phyloP scores from a whole-genome alignment of 2,329 filamentous ascomycete genomes.

The Curvularia hawaiiensis region DNA sequence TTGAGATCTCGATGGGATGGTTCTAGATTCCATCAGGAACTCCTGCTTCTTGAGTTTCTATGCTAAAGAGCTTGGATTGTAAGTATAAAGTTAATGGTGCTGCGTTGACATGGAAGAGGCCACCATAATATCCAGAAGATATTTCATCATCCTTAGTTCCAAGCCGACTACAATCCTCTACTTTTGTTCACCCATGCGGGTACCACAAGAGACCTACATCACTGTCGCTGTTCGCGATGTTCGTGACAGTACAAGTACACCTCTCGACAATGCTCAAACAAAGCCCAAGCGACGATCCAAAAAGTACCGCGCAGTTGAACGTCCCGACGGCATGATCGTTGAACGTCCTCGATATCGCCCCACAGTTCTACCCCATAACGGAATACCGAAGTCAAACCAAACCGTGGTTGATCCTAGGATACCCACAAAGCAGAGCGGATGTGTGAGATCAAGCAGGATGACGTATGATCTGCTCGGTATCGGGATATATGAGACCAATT shows the following conservation, averaged over 20 bases:
- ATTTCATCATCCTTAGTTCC: neutral
- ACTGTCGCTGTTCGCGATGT: neutral
- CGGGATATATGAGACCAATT: neutral
- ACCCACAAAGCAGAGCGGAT: neutral
- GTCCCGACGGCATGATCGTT: conserved; percentile 25
- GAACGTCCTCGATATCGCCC: conserved; percentile 24
- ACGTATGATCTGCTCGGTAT: neutral
- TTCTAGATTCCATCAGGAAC: conserved; percentile 12
- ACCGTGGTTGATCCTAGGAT: neutral
- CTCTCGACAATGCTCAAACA: neutral
- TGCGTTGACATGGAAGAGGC: neutral
- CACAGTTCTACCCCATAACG: neutral
- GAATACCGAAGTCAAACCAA: conserved; percentile 5
- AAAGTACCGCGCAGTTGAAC: conserved; percentile 19
- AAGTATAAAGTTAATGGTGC: conserved; percentile 2
- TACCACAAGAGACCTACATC: neutral
- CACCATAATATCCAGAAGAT: neutral
- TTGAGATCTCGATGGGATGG: conserved; percentile 19
- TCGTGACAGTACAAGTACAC: neutral
- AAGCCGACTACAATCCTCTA: neutral
- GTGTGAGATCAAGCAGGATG: neutral
- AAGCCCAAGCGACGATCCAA: conserved; percentile 10
- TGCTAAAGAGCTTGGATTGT: neutral
- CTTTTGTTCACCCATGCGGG: neutral
- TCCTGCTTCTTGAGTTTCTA: neutral